Percentiles rank a stretch among this genome's conserved stretches.
Conservation (phyloP, 148 eudicot species). For the Cornus controversa region DNA sequence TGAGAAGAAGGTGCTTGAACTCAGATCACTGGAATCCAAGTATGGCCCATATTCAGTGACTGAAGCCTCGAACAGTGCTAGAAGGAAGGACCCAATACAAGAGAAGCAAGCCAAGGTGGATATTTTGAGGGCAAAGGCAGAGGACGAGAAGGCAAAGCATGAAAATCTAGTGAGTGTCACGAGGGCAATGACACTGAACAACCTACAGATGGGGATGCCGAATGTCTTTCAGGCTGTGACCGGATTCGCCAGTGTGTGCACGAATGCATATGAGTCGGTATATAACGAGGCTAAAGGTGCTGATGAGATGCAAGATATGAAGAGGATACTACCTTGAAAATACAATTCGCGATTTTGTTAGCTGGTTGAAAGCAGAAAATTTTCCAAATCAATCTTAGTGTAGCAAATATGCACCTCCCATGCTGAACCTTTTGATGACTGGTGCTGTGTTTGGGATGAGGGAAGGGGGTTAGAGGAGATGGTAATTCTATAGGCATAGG, state of each 20-base stretch:
- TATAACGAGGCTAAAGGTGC: conserved; percentile 55
- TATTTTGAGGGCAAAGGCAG: conserved; percentile 54
- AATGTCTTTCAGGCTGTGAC: conserved; percentile 88
- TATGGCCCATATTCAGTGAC: conserved; percentile 49
- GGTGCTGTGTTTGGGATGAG: not conserved
- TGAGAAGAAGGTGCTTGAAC: conserved; percentile 59
- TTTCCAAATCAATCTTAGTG: too few relatives aligned
- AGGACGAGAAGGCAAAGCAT: conserved; percentile 79
- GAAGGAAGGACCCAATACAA: conserved; percentile 50
- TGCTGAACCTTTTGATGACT: not conserved
- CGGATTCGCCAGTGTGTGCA: conserved; percentile 78
- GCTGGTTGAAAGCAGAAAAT: too few relatives aligned
- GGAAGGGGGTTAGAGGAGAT: too few relatives aligned
- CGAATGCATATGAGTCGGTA: conserved; percentile 61
- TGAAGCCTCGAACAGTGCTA: conserved; percentile 25
- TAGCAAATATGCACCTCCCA: too few relatives aligned
- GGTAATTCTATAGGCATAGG: too few relatives aligned
- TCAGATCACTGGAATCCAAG: conserved; percentile 59
- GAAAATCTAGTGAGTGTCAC: conserved; percentile 73
- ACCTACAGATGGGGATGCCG: conserved; percentile 82
- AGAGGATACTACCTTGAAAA: conserved; percentile 49
- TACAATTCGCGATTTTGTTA: not conserved
- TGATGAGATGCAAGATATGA: conserved; percentile 57
- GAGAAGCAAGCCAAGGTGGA: conserved; percentile 71
- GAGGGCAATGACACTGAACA: conserved; percentile 76